Evolutionary conservation across 2,329 filamentous ascomycete genomes (phyloP), one percentile per base, ranked within the genome.

Genomic region (Paecilomyces variotii): DNA sequence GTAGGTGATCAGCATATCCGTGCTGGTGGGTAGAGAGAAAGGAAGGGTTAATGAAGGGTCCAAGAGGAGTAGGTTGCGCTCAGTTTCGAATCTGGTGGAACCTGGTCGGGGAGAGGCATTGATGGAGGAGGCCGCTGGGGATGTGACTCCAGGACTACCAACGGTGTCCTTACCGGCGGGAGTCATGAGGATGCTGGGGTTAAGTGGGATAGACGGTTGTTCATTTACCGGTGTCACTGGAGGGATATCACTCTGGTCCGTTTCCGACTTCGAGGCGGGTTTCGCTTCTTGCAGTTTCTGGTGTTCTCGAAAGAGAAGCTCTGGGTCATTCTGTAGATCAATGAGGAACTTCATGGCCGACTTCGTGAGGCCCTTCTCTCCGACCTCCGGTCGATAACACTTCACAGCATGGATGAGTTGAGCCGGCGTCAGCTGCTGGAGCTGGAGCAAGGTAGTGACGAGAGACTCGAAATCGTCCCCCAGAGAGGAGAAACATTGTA

Each of bases 401-500:
- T 92, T 91, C 52, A 92, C 92, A 7, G 92, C 85, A 70, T 97
- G 94, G 45, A 97, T 86, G 50, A 99, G 82, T 72, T 99, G 94
- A 69, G 91, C 89, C 0, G 91, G 89, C 27, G 86, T 91, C 54
- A 99, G 79, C 49, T 87, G 83, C 63, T 91, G 91, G 49, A 99
- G 81, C 72, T 97, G 94, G 68, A 96, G 88, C 25, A 97, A 77
- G 0, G 94, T 99, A 14, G 86, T 90, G 30, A 96, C 86, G 14
- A 99, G 82, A 2, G 91, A 90, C 69, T 96, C 91, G 39, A 94
- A 79, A 69, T 97, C 92, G 68, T 97, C 91, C 4, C 87, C 91
- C 3, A 97, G 82, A 0, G 91, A 96, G 1, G 94, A 97, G 74
- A 97, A 97, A 73, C 92, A 97, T 72, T 99, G 94, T 35, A 99